A percentile compares a stretch with the other conserved stretches of the same genome.
phyloP scores from a whole-genome alignment of 805 yeast genomes.

The Wickerhamiella domercqiae region DNA sequence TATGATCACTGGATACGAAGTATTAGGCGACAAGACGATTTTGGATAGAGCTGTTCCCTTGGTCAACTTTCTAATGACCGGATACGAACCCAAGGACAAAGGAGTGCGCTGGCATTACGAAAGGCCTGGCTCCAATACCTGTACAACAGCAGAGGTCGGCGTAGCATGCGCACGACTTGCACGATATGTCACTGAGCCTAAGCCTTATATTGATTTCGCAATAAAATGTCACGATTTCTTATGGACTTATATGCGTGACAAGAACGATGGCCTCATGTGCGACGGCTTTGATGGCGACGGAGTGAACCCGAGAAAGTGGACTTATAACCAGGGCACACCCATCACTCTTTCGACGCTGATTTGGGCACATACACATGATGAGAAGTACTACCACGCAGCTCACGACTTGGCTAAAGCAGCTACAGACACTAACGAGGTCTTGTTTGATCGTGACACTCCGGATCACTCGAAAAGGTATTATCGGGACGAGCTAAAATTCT shows the following conservation, averaged over 20 bases:
- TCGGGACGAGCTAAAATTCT: conserved; percentile 48
- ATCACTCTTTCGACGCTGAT: conserved; percentile 38
- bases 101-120: conserved; percentile 56
- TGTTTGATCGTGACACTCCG: conserved; percentile 48
- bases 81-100: conserved; percentile 36
- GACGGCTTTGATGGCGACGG: conserved; percentile 42
- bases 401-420: conserved; percentile 37
- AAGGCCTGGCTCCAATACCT: conserved; percentile 45
- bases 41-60: conserved; percentile 43
- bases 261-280: conserved; percentile 37
- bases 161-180: conserved; percentile 45
- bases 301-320: conserved; percentile 41
- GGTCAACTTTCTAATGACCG: conserved; percentile 48
- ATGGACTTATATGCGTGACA: conserved; percentile 36
- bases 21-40: conserved; percentile 38
- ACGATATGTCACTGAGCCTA: conserved; percentile 29
- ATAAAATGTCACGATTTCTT: conserved; percentile 44
- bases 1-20: conserved; percentile 50
- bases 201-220: conserved; percentile 42
- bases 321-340: conserved; percentile 56
- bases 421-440: conserved; percentile 37
- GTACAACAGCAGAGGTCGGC: conserved; percentile 55
- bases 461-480: conserved; percentile 40
- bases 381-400: conserved; percentile 31
- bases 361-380: conserved; percentile 35